Conservation (phyloP, 345 rosid genomes). For the Salix brachista region DNA sequence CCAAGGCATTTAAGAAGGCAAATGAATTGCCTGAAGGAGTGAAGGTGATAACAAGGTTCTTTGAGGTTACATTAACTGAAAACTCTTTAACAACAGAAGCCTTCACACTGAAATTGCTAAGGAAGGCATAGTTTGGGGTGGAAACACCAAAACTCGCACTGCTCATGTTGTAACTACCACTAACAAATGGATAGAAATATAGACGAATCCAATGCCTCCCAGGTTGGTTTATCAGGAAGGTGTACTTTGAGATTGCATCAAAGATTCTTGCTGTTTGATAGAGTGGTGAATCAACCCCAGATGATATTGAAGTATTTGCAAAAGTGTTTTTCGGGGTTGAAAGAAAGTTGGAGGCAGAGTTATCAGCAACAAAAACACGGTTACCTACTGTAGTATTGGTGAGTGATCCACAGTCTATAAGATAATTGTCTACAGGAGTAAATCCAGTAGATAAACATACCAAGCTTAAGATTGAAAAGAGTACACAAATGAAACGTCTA, state of each 20-base stretch:
- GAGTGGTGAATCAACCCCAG: conserved; percentile 42
- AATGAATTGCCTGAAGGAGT: conserved; percentile 52
- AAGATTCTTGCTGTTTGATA: conserved; percentile 78
- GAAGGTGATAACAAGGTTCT: conserved; percentile 52
- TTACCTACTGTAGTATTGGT: conserved; percentile 43
- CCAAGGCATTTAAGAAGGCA: conserved; percentile 70
- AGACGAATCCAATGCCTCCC: conserved; percentile 94
- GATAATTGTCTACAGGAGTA: conserved; percentile 61
- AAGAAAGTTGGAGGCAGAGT: conserved; percentile 44
- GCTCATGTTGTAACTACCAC: conserved; percentile 50
- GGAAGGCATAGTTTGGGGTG: conserved; percentile 47
- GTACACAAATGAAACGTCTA: conserved; percentile 35
- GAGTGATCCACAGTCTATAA: conserved; percentile 75
- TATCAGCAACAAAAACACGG: conserved; percentile 66
- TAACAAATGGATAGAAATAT: conserved; percentile 64
- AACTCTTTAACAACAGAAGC: conserved; percentile 55
- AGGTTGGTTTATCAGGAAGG: conserved; percentile 39
- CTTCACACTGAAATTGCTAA: conserved; percentile 41
- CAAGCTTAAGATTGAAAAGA: conserved; percentile 33
- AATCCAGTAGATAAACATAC: conserved; percentile 48
- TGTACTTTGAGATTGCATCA: conserved; percentile 54
- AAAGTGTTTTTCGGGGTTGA: conserved; percentile 40
- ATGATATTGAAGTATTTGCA: conserved; percentile 38
- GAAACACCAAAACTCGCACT: conserved; percentile 57
- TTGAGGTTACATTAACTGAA: conserved; percentile 48